Conservation (phyloP, 352 stramenopile species). For the Globisporangium middletonii region DNA sequence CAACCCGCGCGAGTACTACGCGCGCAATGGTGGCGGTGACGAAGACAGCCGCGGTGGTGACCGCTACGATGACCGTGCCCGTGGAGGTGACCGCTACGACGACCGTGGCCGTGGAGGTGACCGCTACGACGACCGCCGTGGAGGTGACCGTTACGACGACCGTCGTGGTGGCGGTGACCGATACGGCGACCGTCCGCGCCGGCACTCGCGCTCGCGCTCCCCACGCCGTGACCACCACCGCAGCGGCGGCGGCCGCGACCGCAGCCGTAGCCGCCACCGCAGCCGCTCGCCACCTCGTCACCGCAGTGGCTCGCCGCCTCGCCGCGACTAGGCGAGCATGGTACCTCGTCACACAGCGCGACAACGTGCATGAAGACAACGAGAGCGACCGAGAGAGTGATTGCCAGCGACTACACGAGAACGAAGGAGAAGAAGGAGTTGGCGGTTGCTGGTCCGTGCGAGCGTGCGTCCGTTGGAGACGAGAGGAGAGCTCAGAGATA, state of each 20-base stretch:
- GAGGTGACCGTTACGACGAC: slow-evolving; percentile 24
- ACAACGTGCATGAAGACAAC: background rate
- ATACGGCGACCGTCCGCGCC: slow-evolving; percentile 24
- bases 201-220: slow-evolving; percentile 32
- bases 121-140: slow-evolving; percentile 8
- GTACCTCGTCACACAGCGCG: background rate
- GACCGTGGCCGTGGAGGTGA: slow-evolving; percentile 11
- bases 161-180: slow-evolving; percentile 19
- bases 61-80: slow-evolving; percentile 12
- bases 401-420: background rate
- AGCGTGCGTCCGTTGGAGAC: background rate
- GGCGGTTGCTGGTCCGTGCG: background rate
- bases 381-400: background rate
- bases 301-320: slow-evolving; percentile 33
- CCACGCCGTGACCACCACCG: slow-evolving; percentile 21
- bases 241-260: slow-evolving; percentile 13
- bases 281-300: slow-evolving; percentile 35
- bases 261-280: slow-evolving; percentile 32
- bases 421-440: background rate
- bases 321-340: slow-evolving; percentile 37
- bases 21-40: slow-evolving; percentile 20
- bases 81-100: slow-evolving; percentile 12
- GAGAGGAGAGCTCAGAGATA: slow-evolving; percentile 14
- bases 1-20: slow-evolving; percentile 75
- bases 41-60: slow-evolving; percentile 17